phyloP scores from a whole-genome alignment of 2,329 filamentous ascomycete species.

The Penicillium sp. region DNA sequence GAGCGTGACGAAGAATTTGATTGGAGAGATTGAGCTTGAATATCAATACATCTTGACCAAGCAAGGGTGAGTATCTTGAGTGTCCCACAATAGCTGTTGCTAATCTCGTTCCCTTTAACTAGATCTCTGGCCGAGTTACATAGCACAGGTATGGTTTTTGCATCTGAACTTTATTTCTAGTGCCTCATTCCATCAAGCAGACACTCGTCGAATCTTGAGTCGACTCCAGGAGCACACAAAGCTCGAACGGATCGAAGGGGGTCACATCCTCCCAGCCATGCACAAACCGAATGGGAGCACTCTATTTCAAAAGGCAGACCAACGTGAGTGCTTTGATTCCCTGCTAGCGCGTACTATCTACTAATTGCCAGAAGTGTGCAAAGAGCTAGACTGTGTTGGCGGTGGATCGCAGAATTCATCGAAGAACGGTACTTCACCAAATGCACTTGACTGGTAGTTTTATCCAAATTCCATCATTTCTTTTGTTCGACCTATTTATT shows the following conservation, averaged over 20 bases:
- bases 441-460: constrained; percentile 14
- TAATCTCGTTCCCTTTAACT: neutral
- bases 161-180: neutral
- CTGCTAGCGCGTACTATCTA: accelerated
- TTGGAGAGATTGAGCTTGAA: constrained; percentile 11
- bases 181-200: neutral
- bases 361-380: constrained; percentile 14
- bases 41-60: constrained; percentile 4
- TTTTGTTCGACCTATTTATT: neutral
- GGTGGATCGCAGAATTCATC: constrained; percentile 7
- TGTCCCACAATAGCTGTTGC: neutral
- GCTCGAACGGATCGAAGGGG: constrained; percentile 17
- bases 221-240: constrained; percentile 19
- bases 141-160: neutral
- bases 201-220: constrained; percentile 11
- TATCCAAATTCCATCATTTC: too few species aligned
- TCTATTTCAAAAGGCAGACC: constrained; percentile 24
- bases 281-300: constrained; percentile 20
- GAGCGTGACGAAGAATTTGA: neutral
- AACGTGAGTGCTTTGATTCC: constrained; percentile 13
- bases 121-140: neutral
- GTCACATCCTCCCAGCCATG: constrained; percentile 21
- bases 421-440: neutral
- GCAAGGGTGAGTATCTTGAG: constrained; percentile 4
- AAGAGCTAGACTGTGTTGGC: constrained; percentile 16